A percentile compares a stretch with the other conserved stretches of the same genome.
phyloP scores from a whole-genome alignment of 495 filamentous ascomycete species.

The Penicillium roqueforti region DNA sequence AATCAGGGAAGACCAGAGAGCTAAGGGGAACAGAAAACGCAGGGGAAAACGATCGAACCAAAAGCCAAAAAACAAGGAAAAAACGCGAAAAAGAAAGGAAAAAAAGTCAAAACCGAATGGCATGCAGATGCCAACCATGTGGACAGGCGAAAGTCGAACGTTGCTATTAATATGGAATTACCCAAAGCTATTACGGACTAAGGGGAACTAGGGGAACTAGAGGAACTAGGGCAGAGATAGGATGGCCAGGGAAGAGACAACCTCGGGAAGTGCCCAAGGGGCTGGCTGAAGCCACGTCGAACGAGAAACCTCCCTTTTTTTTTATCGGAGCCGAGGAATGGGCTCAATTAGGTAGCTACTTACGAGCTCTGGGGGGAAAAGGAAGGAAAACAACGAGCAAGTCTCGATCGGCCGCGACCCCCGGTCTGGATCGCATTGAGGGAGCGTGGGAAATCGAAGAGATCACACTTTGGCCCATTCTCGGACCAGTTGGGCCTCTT shows the following conservation, averaged over 20 bases:
- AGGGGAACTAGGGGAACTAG: not conserved
- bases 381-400: too few species aligned
- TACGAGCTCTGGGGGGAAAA: not conserved
- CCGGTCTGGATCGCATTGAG: constrained; percentile 16
- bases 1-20: not conserved
- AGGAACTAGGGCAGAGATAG: not conserved
- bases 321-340: constrained; percentile 22
- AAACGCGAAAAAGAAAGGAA: constrained; percentile 1
- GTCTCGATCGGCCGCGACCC: constrained; percentile 20
- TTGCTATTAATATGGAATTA: too few species aligned
- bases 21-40: constrained; percentile 3
- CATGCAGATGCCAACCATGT: constrained; percentile 45
- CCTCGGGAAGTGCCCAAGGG: not conserved
- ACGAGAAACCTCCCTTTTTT: not conserved
- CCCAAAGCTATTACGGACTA: too few species aligned
- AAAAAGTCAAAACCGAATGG: constrained; percentile 16
- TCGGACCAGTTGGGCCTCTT: too few species aligned
- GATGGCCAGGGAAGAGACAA: not conserved
- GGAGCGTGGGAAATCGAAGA: not conserved
- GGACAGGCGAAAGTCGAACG: constrained; percentile 14
- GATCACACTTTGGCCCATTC: not conserved
- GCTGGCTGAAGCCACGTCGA: constrained; percentile 10
- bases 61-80: not conserved
- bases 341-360: not conserved
- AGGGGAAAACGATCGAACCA: not conserved